A percentile compares a stretch with the other conserved stretches of the same genome.
Evolutionary conservation across 1,139 yeast genomes (phyloP).

Genomic region (Candida labiduridarum): DNA sequence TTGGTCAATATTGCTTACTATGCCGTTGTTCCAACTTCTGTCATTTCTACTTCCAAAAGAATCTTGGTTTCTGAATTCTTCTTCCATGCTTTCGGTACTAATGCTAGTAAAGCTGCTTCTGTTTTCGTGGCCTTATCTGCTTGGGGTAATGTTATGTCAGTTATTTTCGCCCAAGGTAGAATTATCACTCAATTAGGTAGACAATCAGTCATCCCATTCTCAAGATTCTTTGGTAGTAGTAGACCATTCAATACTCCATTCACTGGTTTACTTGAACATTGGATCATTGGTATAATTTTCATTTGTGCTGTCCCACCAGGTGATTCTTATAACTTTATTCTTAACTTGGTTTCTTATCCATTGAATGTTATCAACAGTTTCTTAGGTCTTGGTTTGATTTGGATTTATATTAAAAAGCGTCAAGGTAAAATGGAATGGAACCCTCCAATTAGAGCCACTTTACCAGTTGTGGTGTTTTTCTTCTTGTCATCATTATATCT

Average conservation of each 20-base stretch:
- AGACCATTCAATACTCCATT: slow-evolving; percentile 49
- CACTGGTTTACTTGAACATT: slow-evolving; percentile 63
- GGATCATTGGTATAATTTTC: slow-evolving; percentile 51
- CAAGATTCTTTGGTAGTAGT: slow-evolving; percentile 45
- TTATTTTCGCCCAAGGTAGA: slow-evolving; percentile 53
- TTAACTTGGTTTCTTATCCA: slow-evolving; percentile 53
- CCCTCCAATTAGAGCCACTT: slow-evolving; percentile 72
- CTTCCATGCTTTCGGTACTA: slow-evolving; percentile 46
- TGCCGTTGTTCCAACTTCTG: slow-evolving; percentile 59
- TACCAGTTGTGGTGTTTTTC: slow-evolving; percentile 66
- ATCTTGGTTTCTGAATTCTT: slow-evolving; percentile 51
- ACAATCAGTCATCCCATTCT: slow-evolving; percentile 51
- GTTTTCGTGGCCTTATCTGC: slow-evolving; percentile 54
- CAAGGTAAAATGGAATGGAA: slow-evolving; percentile 65
- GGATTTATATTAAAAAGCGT: slow-evolving; percentile 45
- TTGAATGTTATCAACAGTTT: slow-evolving; percentile 54
- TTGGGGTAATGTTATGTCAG: slow-evolving; percentile 51
- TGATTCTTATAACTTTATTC: slow-evolving; percentile 50
- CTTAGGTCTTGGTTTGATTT: slow-evolving; percentile 46
- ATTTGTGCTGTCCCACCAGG: slow-evolving; percentile 49
- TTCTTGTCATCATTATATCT: slow-evolving; percentile 69
- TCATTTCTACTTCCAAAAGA: slow-evolving; percentile 44
- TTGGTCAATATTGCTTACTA: slow-evolving; percentile 58
- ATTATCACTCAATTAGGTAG: slow-evolving; percentile 51
- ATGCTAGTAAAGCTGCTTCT: slow-evolving; percentile 51